Evolutionary conservation across 768 basidiomycete genomes (phyloP).

Genomic region (Tephrocybe rancida): DNA sequence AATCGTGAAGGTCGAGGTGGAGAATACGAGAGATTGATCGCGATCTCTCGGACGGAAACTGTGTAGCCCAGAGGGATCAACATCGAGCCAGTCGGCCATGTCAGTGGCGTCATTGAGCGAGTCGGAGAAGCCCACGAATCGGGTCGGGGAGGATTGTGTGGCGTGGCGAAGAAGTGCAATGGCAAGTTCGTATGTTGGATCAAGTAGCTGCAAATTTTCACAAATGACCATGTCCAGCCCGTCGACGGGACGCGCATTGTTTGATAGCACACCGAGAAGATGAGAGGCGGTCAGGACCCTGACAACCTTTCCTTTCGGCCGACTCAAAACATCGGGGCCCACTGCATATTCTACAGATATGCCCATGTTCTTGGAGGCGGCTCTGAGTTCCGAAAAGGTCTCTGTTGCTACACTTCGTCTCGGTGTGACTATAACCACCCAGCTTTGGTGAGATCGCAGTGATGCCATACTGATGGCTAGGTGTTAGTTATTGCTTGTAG

Average conservation of each 20-base stretch:
- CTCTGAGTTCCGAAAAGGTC: constrained; percentile 52
- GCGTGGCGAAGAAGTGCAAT: constrained; percentile 72
- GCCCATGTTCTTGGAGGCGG: constrained; percentile 34
- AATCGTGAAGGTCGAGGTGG: constrained; percentile 79
- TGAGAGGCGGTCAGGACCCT: constrained; percentile 58
- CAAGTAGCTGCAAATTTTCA: constrained; percentile 85
- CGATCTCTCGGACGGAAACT: constrained; percentile 84
- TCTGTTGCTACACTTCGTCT: constrained; percentile 58
- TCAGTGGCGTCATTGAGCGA: constrained; percentile 83
- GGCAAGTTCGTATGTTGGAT: constrained; percentile 79
- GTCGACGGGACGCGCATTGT: constrained; percentile 27
- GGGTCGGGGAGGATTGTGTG: constrained; percentile 60
- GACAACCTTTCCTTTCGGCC: constrained; percentile 45
- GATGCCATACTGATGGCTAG: constrained; percentile 57
- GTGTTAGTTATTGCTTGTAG: constrained; percentile 11
- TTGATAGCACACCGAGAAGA: constrained; percentile 47
- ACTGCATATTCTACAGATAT: constrained; percentile 40
- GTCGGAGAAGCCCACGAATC: constrained; percentile 76
- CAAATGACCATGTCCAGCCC: constrained; percentile 72
- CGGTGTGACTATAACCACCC: constrained; percentile 68
- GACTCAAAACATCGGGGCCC: constrained; percentile 36
- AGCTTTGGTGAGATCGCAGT: constrained; percentile 41
- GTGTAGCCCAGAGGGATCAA: constrained; percentile 62
- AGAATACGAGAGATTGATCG: constrained; percentile 72
- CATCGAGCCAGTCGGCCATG: constrained; percentile 82